Percentiles rank a stretch among this genome's conserved stretches.
These are phyloP conservation scores for Linderniella brevidens DNA, from an alignment of 257 asterid genomes.

Conservation along the genomic window DNA sequence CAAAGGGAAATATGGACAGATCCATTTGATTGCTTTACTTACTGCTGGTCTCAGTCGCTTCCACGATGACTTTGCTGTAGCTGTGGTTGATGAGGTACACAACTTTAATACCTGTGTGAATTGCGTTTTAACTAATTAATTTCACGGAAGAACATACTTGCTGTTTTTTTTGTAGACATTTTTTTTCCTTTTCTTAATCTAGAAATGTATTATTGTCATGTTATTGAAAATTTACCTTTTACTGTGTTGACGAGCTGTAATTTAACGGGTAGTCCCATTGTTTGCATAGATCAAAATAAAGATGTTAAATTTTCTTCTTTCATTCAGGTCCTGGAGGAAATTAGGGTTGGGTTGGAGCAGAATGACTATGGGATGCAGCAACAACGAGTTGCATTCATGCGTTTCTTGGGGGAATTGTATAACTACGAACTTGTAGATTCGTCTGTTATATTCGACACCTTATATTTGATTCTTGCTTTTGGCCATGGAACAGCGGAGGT, in stretches of 20 bases:
- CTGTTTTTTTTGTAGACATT: too few relatives aligned
- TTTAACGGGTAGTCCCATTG: not conserved
- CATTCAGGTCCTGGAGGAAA: constrained; percentile 89
- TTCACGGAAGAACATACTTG: too few relatives aligned
- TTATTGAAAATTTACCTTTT: too few relatives aligned
- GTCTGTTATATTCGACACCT: constrained; percentile 86
- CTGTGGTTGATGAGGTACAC: constrained; percentile 89
- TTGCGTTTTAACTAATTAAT: too few relatives aligned
- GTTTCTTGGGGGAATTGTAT: constrained; percentile 89
- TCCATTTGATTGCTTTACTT: constrained; percentile 96
- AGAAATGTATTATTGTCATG: too few relatives aligned
- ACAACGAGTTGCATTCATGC: constrained; percentile 78
- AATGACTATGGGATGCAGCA: constrained; percentile 95
- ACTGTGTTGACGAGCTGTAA: not conserved
- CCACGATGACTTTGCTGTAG: constrained; percentile 85
- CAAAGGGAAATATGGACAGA: constrained; percentile 95
- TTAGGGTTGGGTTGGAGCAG: constrained; percentile 73
- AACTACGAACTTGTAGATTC: constrained; percentile 95
- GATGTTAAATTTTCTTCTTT: constrained; percentile 2
- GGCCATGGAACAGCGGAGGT: constrained; percentile 96
- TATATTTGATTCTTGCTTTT: constrained; percentile 56
- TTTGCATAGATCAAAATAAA: not conserved
- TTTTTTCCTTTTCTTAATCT: too few relatives aligned
- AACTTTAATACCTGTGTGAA: too few relatives aligned
- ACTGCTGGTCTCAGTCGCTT: constrained; percentile 90